Evolutionary conservation across 179 eudicot species (phyloP), one percentile per base, ranked within the genome.

Genomic region (Beta macrorhiza): DNA sequence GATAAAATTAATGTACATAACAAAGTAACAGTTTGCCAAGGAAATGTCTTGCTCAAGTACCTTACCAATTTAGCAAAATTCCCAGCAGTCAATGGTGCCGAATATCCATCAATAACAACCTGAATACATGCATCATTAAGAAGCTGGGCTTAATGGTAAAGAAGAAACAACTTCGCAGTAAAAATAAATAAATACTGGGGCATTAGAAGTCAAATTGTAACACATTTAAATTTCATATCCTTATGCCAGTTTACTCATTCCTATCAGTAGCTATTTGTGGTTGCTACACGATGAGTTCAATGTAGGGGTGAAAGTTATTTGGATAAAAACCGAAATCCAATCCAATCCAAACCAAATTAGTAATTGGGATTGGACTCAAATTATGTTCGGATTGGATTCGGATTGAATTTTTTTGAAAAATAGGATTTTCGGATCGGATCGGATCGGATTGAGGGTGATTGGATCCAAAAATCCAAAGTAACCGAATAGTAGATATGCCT

Each of bases 11-110:
- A 71, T 42, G 47, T 10, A 73, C 80, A 74, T 15, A 67, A 75
- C 57, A 75, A 16, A 5, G n/a, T 45, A 42, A 8, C 29, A 67
- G 64, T 74, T 74, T 55, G 15, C 55, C 25, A 76, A 74, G 74
- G 62, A 84, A 75, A 82, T 44, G 72, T 83, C 84, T 29, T 64
- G 62, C 83, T 83, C 78, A 87, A 87, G 90, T 91, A 93, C 93
- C 97, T 93, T 93, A 93, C 99, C 98, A 92, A 88, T 91, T 95
- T 93, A 74, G 98, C 95, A 59, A 95, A 92, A 85, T 95, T 95
- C 79, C 99, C 99, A 59, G 99, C 92, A 56, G 99, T 95, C 72
- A 95, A 87, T 77, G 99, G 99, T 63, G 99, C 99, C 45, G 99
- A 95, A 83, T 87, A 95, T 69, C 99, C 99, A 84, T 95, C 99